phyloP scores from a whole-genome alignment of 1,284 basidiomycete genomes.

The Takashimella koratensis region DNA sequence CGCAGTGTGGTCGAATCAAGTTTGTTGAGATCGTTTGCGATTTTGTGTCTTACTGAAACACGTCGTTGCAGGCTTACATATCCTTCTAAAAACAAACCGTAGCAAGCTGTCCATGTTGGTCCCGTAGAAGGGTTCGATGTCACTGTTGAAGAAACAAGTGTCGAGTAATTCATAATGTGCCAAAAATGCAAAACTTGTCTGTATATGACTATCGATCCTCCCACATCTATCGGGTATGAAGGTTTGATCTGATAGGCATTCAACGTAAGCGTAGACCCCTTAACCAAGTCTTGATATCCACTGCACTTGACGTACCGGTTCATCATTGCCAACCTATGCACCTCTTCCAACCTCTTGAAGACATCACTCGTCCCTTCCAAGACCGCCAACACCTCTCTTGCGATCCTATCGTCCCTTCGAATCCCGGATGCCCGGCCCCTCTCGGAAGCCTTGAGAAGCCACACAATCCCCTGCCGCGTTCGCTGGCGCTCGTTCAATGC shows the following conservation, averaged over 20 bases:
- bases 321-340: conserved; percentile 69
- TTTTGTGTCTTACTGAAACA: too few relatives aligned
- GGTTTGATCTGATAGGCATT: neutral
- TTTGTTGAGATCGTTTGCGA: too few relatives aligned
- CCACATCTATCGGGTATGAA: neutral
- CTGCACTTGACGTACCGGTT: conserved; percentile 61
- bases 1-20: too few relatives aligned
- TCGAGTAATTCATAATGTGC: too few relatives aligned
- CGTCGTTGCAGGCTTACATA: too few relatives aligned
- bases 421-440: conserved; percentile 53
- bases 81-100: too few relatives aligned
- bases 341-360: conserved; percentile 58
- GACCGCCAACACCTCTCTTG: conserved; percentile 67
- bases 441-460: conserved; percentile 62
- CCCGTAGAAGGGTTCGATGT: too few relatives aligned
- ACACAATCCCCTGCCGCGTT: conserved; percentile 60
- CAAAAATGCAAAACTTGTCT: too few relatives aligned
- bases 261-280: neutral
- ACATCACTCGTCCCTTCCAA: conserved; percentile 60
- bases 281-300: too few relatives aligned
- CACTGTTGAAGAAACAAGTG: too few relatives aligned
- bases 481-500: conserved; percentile 75
- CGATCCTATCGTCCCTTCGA: conserved; percentile 63
- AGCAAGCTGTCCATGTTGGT: too few relatives aligned
- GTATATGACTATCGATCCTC: too few relatives aligned